phyloP scores from a whole-genome alignment of 495 filamentous ascomycete species.

The Mytilinidion resinicola region DNA sequence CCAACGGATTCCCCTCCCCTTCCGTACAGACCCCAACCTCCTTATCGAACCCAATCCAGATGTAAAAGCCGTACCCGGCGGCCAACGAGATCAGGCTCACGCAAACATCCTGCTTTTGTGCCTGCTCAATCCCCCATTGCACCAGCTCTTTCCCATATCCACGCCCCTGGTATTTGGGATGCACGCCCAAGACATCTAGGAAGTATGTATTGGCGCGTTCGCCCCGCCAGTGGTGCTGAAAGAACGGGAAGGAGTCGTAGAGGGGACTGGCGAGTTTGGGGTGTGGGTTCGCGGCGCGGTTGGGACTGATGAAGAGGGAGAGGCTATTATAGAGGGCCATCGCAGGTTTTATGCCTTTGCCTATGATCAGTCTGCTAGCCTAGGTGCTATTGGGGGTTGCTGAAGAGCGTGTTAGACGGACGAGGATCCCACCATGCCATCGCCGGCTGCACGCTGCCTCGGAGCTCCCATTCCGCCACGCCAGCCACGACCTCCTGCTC shows the following conservation, averaged over 20 bases:
- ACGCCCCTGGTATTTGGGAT: slow-evolving; percentile 16
- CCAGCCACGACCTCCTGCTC: slow-evolving; percentile 13
- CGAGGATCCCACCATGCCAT: slow-evolving; percentile 11
- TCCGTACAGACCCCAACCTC: slow-evolving; percentile 6
- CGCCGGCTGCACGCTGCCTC: slow-evolving; percentile 2
- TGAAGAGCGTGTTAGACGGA: not conserved
- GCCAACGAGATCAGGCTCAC: slow-evolving; percentile 15
- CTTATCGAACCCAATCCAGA: slow-evolving; percentile 9
- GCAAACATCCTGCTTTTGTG: slow-evolving; percentile 10
- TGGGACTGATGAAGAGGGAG: slow-evolving; percentile 5
- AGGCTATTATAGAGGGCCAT: not conserved
- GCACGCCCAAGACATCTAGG: slow-evolving; percentile 14
- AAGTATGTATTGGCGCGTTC: slow-evolving; percentile 9
- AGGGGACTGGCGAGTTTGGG: not conserved
- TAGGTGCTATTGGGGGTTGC: not conserved
- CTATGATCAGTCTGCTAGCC: not conserved
- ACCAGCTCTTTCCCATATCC: slow-evolving; percentile 10
- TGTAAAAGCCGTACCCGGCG: slow-evolving; percentile 10
- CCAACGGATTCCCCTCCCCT: slow-evolving; percentile 17
- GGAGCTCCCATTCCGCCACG: slow-evolving; percentile 14
- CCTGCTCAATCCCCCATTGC: slow-evolving; percentile 14
- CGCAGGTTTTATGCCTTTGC: not conserved
- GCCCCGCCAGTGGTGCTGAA: slow-evolving; percentile 11
- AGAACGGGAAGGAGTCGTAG: slow-evolving; percentile 1
- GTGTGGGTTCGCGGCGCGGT: slow-evolving; percentile 10